These are phyloP conservation scores for Kwoniella pini DNA, from an alignment of 768 basidiomycete species.

Conservation along the genomic window DNA sequence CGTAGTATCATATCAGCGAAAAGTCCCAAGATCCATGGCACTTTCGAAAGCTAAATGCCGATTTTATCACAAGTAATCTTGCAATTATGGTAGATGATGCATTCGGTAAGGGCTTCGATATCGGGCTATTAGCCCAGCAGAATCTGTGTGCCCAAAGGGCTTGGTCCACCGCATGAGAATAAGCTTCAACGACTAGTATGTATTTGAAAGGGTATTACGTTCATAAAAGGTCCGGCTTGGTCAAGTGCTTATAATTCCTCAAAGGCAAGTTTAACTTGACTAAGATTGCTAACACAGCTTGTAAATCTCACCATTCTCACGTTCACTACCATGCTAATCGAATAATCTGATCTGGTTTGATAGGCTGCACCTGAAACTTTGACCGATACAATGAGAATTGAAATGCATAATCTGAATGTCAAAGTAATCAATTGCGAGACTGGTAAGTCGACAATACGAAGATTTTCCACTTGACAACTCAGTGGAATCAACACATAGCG, in stretches of 20 bases:
- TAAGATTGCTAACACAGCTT: too few species aligned
- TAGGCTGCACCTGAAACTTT: conserved; percentile 16
- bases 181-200: neutral
- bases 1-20: too few species aligned
- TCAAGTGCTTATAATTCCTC: conserved; percentile 9
- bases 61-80: too few species aligned
- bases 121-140: too few species aligned
- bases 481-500: neutral
- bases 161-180: neutral
- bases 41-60: too few species aligned
- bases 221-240: conserved; percentile 21
- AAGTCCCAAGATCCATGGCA: too few species aligned
- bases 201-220: neutral
- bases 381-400: conserved; percentile 10
- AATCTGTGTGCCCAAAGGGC: too few species aligned
- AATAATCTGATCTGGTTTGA: neutral
- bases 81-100: too few species aligned
- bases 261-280: conserved; percentile 12
- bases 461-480: neutral
- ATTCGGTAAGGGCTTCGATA: too few species aligned
- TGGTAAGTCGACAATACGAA: conserved; percentile 8
- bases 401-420: conserved; percentile 12
- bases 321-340: neutral
- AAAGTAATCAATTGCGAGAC: conserved; percentile 26
- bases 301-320: neutral